Percentiles rank a stretch among this genome's conserved stretches.
These are phyloP conservation scores for Pinus taeda DNA, from an alignment of 75 land plant species.

Conservation along the genomic window DNA sequence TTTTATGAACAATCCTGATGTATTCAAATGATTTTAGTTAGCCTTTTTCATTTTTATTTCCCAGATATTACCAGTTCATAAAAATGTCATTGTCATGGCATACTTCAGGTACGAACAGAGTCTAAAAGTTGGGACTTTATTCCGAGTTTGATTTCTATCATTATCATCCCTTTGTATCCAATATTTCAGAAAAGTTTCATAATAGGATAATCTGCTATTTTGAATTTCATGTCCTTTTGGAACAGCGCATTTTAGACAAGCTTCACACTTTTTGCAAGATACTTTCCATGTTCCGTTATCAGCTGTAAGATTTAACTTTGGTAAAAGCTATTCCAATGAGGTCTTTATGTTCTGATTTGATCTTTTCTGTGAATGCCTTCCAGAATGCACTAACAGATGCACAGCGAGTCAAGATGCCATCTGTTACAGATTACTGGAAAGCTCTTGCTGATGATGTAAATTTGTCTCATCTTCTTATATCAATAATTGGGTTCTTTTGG, in stretches of 20 bases:
- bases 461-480: neutral
- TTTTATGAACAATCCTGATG: no score
- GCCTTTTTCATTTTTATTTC: no score
- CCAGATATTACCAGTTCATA: neutral
- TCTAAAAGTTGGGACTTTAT: neutral
- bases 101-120: neutral
- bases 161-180: neutral
- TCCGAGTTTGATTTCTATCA: neutral
- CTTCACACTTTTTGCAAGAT: neutral
- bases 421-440: conserved; percentile 86
- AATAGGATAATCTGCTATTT: neutral
- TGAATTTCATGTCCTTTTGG: neutral
- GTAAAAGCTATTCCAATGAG: neutral
- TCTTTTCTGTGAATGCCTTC: neutral
- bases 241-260: neutral
- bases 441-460: conserved; percentile 91
- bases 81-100: neutral
- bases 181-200: neutral
- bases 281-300: neutral
- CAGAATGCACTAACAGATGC: conserved; percentile 94
- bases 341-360: neutral
- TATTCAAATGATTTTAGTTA: no score
- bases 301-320: neutral
- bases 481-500: neutral
- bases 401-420: conserved; percentile 69